phyloP scores from a whole-genome alignment of 2,329 filamentous ascomycete species.

The Fusarium floridanum region DNA sequence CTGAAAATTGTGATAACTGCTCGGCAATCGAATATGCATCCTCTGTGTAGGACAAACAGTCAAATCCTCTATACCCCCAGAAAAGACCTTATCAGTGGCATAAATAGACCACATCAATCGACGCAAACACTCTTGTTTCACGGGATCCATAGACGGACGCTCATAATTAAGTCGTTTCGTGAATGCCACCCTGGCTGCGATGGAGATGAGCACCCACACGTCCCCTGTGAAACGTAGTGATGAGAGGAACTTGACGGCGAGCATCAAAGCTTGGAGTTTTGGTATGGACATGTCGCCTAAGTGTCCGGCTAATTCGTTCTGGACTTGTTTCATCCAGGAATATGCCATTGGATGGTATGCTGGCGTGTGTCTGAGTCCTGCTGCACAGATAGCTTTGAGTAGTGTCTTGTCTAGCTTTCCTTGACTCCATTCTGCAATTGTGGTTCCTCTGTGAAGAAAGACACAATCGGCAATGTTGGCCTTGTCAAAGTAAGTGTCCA shows the following conservation, averaged over 20 bases:
- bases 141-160: constrained; percentile 18
- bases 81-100: constrained; percentile 41
- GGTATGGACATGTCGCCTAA: constrained; percentile 27
- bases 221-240: constrained; percentile 14
- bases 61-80: constrained; percentile 47
- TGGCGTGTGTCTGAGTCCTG: neutral
- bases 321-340: constrained; percentile 41
- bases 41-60: constrained; percentile 41
- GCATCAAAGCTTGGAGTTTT: constrained; percentile 38
- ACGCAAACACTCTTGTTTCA: constrained; percentile 42
- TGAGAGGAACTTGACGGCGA: constrained; percentile 38
- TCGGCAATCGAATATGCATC: constrained; percentile 44
- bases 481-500: constrained; percentile 44
- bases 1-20: constrained; percentile 44
- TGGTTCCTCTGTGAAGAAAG: constrained; percentile 40
- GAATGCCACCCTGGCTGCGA: constrained; percentile 44
- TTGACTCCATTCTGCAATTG: constrained; percentile 43
- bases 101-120: constrained; percentile 48
- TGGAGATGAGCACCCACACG: constrained; percentile 41
- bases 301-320: constrained; percentile 5
- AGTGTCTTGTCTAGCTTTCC: constrained; percentile 34
- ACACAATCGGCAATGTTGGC: constrained; percentile 30
- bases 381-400: constrained; percentile 39
- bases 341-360: neutral
- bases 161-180: constrained; percentile 47